Percentiles rank a stretch among this genome's conserved stretches.
phyloP scores from a whole-genome alignment of 2,329 filamentous ascomycete species.

The Cadophora malorum region DNA sequence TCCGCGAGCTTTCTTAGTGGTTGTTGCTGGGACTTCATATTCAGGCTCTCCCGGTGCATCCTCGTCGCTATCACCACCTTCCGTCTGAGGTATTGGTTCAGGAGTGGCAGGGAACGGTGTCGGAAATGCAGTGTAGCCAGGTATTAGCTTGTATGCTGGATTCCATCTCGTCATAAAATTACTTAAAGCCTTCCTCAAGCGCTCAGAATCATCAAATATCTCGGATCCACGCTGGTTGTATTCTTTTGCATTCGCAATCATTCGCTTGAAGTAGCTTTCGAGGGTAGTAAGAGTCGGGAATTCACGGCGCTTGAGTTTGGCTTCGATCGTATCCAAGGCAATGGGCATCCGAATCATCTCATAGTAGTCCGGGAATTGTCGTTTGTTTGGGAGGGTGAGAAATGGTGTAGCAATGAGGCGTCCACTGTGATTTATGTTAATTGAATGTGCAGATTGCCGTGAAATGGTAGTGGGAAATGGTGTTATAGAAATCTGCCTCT shows the following conservation, averaged over 20 bases:
- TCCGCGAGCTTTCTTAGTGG: slow-evolving; percentile 36
- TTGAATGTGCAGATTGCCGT: background rate
- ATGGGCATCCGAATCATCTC: slow-evolving; percentile 78
- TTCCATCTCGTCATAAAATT: slow-evolving; percentile 90
- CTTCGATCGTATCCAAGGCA: slow-evolving; percentile 77
- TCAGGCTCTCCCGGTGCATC: slow-evolving; percentile 40
- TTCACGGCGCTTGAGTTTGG: slow-evolving; percentile 70
- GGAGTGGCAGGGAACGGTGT: slow-evolving; percentile 66
- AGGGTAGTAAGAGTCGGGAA: slow-evolving; percentile 76
- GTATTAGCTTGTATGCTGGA: slow-evolving; percentile 74
- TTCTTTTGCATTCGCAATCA: slow-evolving; percentile 87
- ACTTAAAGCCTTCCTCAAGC: slow-evolving; percentile 83
- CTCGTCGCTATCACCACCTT: slow-evolving; percentile 44
- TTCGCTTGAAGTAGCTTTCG: slow-evolving; percentile 85
- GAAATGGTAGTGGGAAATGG: background rate
- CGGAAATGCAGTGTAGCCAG: slow-evolving; percentile 72
- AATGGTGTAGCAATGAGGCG: slow-evolving; percentile 78
- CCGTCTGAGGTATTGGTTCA: slow-evolving; percentile 49
- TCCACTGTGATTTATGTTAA: slow-evolving; percentile 56
- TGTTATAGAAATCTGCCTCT: background rate
- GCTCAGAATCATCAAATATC: slow-evolving; percentile 83
- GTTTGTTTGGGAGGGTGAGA: slow-evolving; percentile 70
- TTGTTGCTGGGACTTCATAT: slow-evolving; percentile 34
- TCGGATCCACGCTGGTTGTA: slow-evolving; percentile 77
- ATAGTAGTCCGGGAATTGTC: slow-evolving; percentile 77